Evolutionary conservation across 306 rosid species (phyloP), one percentile per base, ranked within the genome.

Genomic region (Trifolium repens): DNA sequence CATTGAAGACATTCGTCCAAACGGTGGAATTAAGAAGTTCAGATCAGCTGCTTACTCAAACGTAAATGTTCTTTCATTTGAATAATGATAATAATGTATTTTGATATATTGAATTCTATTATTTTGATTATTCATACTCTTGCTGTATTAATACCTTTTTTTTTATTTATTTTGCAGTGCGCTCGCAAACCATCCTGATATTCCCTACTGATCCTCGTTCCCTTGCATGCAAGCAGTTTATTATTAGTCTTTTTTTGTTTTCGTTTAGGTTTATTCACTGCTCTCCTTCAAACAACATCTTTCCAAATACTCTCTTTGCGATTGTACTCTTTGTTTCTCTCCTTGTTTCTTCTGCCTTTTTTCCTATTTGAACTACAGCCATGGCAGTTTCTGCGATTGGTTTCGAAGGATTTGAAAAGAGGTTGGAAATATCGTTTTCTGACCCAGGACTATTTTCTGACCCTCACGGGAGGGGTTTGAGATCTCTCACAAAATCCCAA

Each of bases 11-110:
- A 47, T 91, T 79, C 89, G 96, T 30, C 94, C 96, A 8, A 87
- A 84, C 89, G 94, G 96, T 73, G 94, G 93, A 53, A 87, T 91
- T 79, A 91, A 87, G 92, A 91, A 89, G 71, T 91, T 91, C 90
- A 85, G 90, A 87, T 89, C 96, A 75, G 96, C 96, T 84, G 96
- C 94, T 66, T 91, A 89, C 92, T 91, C 94, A 71, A 91, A 91
- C 94, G 96, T 91, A 54, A 65, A 89, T 71, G 5, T 42, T 43
- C 1, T 52, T 46, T 76, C 58, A 9, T 10, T 27, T 39, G 9
- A 11, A 34, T 13, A 2, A 9, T 24, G 2, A 6, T 10, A 1
- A 7, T 12, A 9, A 9, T 58, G 8, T 9, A 60, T 13, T 30
- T 27, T 37, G 4, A 6, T 37, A 8, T 39, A 5, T 59, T 72